phyloP scores from a whole-genome alignment of 208 protist genomes.

The Leishmania aethiopica region DNA sequence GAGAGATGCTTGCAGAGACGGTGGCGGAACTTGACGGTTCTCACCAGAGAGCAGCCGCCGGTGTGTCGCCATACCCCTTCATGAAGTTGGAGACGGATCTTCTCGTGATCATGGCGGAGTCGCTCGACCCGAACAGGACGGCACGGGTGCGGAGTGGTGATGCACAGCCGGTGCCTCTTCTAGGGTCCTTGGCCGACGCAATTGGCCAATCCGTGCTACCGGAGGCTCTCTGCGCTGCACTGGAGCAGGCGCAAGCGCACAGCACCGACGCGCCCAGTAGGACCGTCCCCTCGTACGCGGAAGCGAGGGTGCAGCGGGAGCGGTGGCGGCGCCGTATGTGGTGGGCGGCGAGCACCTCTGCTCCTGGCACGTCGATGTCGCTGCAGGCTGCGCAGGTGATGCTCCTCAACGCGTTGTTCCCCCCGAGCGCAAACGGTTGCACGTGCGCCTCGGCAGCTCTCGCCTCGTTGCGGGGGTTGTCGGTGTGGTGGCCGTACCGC shows the following conservation, averaged over 20 bases:
- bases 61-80: not conserved
- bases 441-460: not conserved
- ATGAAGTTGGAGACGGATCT: not conserved
- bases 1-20: not conserved
- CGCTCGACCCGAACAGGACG: not conserved
- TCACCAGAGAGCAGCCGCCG: not conserved
- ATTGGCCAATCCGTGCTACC: slow-evolving; percentile 5
- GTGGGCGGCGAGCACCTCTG: not conserved
- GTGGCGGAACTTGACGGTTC: not conserved
- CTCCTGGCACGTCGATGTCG: not conserved
- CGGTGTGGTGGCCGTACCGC: not conserved
- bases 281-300: not conserved
- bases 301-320: not conserved
- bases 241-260: not conserved
- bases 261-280: not conserved
- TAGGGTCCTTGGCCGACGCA: not conserved
- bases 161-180: not conserved
- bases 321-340: slow-evolving; percentile 10
- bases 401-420: not conserved
- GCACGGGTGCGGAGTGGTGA: not conserved
- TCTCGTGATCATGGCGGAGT: not conserved
- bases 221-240: not conserved
- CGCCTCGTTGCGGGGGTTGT: not conserved
- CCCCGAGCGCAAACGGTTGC: too few species aligned
- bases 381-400: not conserved